These are phyloP conservation scores for Ettlia oleoabundans DNA, from an alignment of 139 green algal genomes.

Conservation along the genomic window DNA sequence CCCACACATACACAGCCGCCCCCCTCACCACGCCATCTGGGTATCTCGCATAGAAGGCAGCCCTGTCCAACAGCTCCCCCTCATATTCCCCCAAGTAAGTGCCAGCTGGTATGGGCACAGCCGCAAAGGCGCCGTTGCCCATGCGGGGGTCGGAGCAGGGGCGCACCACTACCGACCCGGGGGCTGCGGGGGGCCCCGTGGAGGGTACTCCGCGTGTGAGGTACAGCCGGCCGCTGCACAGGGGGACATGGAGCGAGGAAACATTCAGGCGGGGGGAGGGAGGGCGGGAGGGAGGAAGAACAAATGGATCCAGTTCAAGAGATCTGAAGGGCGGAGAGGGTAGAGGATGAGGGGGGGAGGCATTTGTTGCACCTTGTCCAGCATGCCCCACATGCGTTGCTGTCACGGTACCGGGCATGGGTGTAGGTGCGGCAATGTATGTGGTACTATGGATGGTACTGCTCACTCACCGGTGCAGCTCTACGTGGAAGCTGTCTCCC, in stretches of 20 bases:
- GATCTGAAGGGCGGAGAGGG: background rate
- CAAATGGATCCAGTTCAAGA: too few relatives aligned
- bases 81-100: slow-evolving; percentile 58
- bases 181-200: slow-evolving; percentile 32
- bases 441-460: background rate
- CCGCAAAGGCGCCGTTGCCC: slow-evolving; percentile 61
- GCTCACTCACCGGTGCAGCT: slow-evolving; percentile 47
- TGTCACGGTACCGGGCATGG: too few relatives aligned
- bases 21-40: slow-evolving; percentile 54
- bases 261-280: background rate
- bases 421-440: too few relatives aligned
- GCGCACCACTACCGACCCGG: slow-evolving; percentile 40
- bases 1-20: background rate
- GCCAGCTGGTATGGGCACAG: slow-evolving; percentile 35
- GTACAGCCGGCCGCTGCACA: slow-evolving; percentile 52
- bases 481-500: slow-evolving; percentile 44
- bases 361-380: too few relatives aligned
- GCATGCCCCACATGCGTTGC: background rate
- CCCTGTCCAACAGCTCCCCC: slow-evolving; percentile 56
- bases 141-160: slow-evolving; percentile 45
- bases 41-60: slow-evolving; percentile 56
- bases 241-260: background rate
- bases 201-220: slow-evolving; percentile 42
- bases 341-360: background rate
- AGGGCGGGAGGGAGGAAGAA: background rate